Evolutionary conservation across 331 rosid genomes (phyloP).

Genomic region (Spiraea crenata): DNA sequence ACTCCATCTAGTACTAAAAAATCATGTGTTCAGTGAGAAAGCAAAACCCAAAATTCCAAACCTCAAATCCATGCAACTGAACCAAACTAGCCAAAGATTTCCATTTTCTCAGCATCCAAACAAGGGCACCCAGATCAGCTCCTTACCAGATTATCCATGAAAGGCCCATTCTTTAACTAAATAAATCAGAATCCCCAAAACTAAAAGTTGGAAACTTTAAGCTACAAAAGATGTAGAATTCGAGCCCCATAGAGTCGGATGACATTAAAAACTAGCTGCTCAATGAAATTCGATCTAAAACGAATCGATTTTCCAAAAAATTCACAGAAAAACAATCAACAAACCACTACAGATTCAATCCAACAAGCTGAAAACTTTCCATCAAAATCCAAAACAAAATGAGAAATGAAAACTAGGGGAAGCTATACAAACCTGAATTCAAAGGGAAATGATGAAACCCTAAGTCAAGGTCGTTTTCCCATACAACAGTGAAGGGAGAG

Average conservation of each 20-base stretch:
- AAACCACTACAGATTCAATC: constrained; percentile 7
- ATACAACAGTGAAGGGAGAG: constrained; percentile 28
- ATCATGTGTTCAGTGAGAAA: neutral
- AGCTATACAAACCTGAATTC: constrained; percentile 29
- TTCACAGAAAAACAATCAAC: neutral
- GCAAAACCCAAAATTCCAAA: neutral
- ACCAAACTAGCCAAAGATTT: too few relatives aligned
- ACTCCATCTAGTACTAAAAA: neutral
- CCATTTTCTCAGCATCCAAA: constrained; percentile 3
- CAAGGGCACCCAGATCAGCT: constrained; percentile 29
- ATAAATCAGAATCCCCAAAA: neutral
- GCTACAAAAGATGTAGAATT: neutral
- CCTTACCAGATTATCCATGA: constrained; percentile 17
- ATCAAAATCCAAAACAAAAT: neutral
- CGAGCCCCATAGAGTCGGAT: neutral
- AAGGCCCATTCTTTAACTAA: neutral
- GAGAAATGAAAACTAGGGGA: neutral
- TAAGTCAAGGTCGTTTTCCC: constrained; percentile 32
- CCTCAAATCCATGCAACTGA: neutral
- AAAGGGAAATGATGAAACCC: constrained; percentile 42
- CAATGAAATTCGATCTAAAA: constrained; percentile 5
- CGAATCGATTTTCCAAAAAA: neutral
- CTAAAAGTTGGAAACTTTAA: constrained; percentile 2
- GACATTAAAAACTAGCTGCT: neutral
- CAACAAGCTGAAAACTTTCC: neutral